These are phyloP conservation scores for Astrothelium subdiscretum DNA, from an alignment of 495 filamentous ascomycete species.

Conservation along the genomic window DNA sequence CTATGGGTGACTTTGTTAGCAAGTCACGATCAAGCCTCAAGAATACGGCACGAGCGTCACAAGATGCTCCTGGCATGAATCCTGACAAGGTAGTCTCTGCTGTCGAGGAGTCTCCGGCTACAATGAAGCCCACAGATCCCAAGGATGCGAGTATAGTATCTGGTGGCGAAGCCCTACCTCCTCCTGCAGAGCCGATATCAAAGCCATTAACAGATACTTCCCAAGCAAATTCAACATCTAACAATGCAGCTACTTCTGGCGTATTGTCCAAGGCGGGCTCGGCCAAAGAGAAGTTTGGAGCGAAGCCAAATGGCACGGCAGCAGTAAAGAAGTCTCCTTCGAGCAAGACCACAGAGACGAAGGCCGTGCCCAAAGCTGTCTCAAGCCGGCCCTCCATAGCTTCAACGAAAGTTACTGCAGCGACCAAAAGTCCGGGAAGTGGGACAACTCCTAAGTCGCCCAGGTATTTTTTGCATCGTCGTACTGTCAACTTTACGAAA, in stretches of 20 bases:
- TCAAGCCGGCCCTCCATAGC: constrained; percentile 5
- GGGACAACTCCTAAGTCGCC: background rate
- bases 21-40: background rate
- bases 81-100: constrained; percentile 29
- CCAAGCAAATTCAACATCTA: background rate
- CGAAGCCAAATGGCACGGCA: background rate
- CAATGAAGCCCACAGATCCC: constrained; percentile 27
- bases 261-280: background rate
- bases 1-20: constrained; percentile 3
- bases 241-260: background rate
- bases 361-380: constrained; percentile 16
- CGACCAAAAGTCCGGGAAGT: constrained; percentile 12
- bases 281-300: background rate
- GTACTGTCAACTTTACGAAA: background rate
- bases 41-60: constrained; percentile 5
- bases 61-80: constrained; percentile 11
- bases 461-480: background rate
- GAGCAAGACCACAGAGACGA: constrained; percentile 25
- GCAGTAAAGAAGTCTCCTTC: constrained; percentile 4
- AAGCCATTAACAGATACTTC: background rate
- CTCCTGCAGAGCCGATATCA: constrained; percentile 13
- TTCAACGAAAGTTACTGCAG: constrained; percentile 12
- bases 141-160: constrained; percentile 27
- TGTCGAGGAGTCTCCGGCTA: constrained; percentile 25
- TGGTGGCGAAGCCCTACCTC: constrained; percentile 25